Evolutionary conservation across 371 early-diverging fungal species (phyloP), one percentile per base, ranked within the genome.

Genomic region (Choanephora cucurbitarum): DNA sequence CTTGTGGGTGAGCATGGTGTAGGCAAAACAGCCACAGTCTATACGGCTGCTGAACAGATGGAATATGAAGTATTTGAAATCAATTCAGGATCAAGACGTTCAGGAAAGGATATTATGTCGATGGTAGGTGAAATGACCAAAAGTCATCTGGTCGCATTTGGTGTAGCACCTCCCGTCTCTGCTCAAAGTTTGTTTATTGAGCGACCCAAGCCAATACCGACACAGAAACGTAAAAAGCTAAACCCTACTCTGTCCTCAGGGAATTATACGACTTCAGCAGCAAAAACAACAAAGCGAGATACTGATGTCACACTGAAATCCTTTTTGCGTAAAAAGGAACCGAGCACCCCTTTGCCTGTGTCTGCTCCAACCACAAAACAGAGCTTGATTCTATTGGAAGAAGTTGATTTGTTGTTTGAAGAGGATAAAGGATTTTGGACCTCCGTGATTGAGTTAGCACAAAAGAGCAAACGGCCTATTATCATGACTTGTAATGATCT

Each of bases 361-460:
- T 40, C 37, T 3, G 1, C 48, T 6, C 18, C 42, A 6, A 24
- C 22, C 7, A 62, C 52, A 28, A 67, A 66, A 44, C 86, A 88
- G 54, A 79, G 85, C 48, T 66, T 93, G 33, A 83, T 94, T 21
- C 66, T 94, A 13, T 67, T 94, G 22, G 95, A 94, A 59, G 91
- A 93, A 24, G 89, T 87, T 1, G 94, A 94, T 64, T 60, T 91
- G 6, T 55, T 93, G 3, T 92, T 86, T 75, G 91, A 92, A 24
- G 84, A 88, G 34, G 95, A 94, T 62, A 85, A 85, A 48, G 89
- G 90, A 0, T 87, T 93, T 46, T 92, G 93, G 92, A 55, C 81
- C 0, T 84, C 86, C 1, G 75, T 93, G 5, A 69, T 72, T 23
- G 76, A 84, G 28, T 58, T 94, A 34, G 81, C 91, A 5, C 82